phyloP scores from a whole-genome alignment of 2,329 filamentous ascomycete species.

The Colletotrichum shisoi region DNA sequence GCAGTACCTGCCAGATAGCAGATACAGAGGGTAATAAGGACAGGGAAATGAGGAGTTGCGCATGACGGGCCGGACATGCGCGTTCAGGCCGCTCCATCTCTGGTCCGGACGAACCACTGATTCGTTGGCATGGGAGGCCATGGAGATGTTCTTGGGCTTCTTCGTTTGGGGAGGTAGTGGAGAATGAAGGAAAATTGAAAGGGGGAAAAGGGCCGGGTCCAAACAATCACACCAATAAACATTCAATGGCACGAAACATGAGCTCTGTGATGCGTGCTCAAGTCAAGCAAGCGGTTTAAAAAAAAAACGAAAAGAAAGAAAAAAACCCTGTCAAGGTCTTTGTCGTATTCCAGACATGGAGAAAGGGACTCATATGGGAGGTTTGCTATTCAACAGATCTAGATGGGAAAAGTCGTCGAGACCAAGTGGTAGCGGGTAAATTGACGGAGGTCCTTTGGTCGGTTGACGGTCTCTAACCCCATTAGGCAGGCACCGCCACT shows the following conservation, averaged over 20 bases:
- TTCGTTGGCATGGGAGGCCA: constrained; percentile 8
- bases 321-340: no score
- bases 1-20: background rate
- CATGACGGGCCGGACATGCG: constrained; percentile 19
- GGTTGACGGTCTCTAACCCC: no score
- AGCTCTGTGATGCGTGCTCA: background rate
- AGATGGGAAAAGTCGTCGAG: background rate
- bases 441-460: no score
- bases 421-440: no score
- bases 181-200: constrained; percentile 14
- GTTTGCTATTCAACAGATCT: background rate
- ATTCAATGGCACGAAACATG: constrained; percentile 9
- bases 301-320: no score
- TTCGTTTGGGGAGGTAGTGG: constrained; percentile 4
- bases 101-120: constrained; percentile 27
- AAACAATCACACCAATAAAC: constrained; percentile 3
- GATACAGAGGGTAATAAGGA: constrained; percentile 8
- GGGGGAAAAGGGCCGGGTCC: background rate
- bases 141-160: constrained; percentile 3
- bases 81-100: constrained; percentile 23
- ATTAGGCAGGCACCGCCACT: no score
- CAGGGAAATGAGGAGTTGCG: constrained; percentile 30
- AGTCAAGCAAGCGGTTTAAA: no score
- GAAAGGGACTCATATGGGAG: background rate
- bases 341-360: constrained; percentile 1